Evolutionary conservation across 805 yeast genomes (phyloP).

Genomic region (Metschnikowia santaceciliae): DNA sequence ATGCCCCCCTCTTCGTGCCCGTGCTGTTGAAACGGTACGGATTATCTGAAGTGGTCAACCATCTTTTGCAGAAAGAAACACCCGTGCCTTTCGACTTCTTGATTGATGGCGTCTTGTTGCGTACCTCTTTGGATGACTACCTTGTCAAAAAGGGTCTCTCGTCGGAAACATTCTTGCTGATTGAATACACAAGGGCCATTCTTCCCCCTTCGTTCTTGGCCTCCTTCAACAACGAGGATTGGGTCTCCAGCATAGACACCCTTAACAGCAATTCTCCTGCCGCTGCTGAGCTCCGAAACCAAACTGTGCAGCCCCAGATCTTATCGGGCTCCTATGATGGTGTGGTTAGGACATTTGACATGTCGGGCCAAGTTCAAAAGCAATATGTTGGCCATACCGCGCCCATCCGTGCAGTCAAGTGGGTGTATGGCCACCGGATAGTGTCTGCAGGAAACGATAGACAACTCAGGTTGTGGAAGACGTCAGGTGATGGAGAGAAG

Average conservation of each 20-base stretch:
- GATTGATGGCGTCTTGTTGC: constrained; percentile 76
- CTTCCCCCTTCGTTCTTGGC: constrained; percentile 92
- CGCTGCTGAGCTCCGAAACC: constrained; percentile 18
- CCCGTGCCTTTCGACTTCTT: constrained; percentile 92
- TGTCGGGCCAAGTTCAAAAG: constrained; percentile 73
- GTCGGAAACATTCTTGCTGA: constrained; percentile 68
- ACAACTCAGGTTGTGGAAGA: constrained; percentile 83
- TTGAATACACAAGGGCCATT: constrained; percentile 90
- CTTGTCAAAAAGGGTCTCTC: constrained; percentile 73
- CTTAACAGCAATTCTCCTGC: constrained; percentile 31
- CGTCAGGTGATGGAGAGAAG: constrained; percentile 25
- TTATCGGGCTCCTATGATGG: constrained; percentile 94
- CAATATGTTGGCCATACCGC: constrained; percentile 88
- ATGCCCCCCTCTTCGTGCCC: constrained; percentile 85
- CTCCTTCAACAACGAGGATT: constrained; percentile 87
- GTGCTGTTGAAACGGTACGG: constrained; percentile 84
- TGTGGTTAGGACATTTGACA: constrained; percentile 82
- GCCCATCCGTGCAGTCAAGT: constrained; percentile 76
- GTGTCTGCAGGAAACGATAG: constrained; percentile 89
- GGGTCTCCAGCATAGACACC: constrained; percentile 79
- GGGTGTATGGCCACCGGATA: constrained; percentile 70
- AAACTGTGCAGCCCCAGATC: constrained; percentile 46
- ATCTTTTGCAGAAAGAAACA: constrained; percentile 56
- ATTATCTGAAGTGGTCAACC: constrained; percentile 91
- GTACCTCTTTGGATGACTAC: constrained; percentile 77